These are phyloP conservation scores for Fusarium redolens DNA, from an alignment of 2,329 filamentous ascomycete species.

Conservation along the genomic window DNA sequence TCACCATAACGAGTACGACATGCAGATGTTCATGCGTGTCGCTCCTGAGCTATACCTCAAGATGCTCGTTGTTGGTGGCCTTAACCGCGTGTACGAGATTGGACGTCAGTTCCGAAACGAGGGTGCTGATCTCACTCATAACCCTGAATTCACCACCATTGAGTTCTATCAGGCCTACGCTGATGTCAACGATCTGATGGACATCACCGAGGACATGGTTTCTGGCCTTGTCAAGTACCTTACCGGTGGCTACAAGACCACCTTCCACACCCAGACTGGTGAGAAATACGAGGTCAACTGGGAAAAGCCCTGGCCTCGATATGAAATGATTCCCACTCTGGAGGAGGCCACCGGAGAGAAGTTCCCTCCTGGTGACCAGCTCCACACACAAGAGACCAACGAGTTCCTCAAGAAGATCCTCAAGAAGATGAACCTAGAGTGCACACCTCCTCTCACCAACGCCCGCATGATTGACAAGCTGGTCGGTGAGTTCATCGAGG, in stretches of 20 bases:
- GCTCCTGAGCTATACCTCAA: conserved; percentile 97
- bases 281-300: conserved; percentile 94
- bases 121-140: conserved; percentile 80
- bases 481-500: conserved; percentile 93
- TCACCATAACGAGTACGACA: conserved; percentile 94
- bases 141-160: conserved; percentile 95
- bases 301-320: conserved; percentile 90
- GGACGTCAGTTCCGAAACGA: conserved; percentile 97
- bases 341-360: conserved; percentile 92
- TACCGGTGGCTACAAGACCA: conserved; percentile 86
- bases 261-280: conserved; percentile 86
- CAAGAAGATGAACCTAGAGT: conserved; percentile 91
- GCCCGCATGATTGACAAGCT: conserved; percentile 97
- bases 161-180: conserved; percentile 98
- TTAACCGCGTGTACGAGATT: conserved; percentile 95
- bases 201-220: conserved; percentile 92
- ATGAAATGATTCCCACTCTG: conserved; percentile 90
- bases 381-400: conserved; percentile 90
- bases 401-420: conserved; percentile 86
- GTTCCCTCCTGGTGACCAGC: conserved; percentile 88
- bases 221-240: conserved; percentile 89
- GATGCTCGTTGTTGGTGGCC: conserved; percentile 92
- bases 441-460: conserved; percentile 90
- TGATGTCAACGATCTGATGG: conserved; percentile 84
- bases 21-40: conserved; percentile 94